A percentile compares a stretch with the other conserved stretches of the same genome.
Evolutionary conservation across 768 basidiomycete genomes (phyloP).

Genomic region (Kwoniella newhampshirensis): DNA sequence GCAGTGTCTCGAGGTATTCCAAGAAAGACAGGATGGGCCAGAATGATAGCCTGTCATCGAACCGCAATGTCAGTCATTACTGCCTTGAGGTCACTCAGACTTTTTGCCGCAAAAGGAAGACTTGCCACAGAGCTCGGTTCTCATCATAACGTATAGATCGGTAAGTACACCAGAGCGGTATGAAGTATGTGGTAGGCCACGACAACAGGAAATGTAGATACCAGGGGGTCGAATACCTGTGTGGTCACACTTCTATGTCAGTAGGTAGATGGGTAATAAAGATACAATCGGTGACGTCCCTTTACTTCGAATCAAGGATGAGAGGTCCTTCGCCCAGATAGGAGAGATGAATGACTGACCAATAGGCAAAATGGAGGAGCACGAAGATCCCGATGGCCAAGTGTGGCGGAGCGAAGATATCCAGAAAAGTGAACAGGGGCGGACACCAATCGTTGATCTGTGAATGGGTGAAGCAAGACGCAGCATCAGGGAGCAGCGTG

Average conservation of each 20-base stretch:
- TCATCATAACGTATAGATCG: constrained; percentile 16
- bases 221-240: constrained; percentile 30
- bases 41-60: constrained; percentile 29
- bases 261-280: not conserved
- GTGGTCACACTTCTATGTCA: not conserved
- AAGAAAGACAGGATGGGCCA: constrained; percentile 28
- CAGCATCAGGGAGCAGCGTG: not conserved
- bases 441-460: constrained; percentile 38
- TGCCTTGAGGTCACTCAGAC: not conserved
- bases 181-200: constrained; percentile 28
- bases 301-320: not conserved
- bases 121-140: constrained; percentile 28
- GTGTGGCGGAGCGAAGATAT: constrained; percentile 35
- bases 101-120: not conserved
- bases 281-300: not conserved
- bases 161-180: constrained; percentile 25
- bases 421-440: constrained; percentile 27
- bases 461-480: not conserved
- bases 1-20: constrained; percentile 37
- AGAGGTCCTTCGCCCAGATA: not conserved
- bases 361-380: constrained; percentile 27
- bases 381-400: constrained; percentile 22
- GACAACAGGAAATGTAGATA: constrained; percentile 35
- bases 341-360: constrained; percentile 17
- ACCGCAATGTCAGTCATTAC: not conserved